Base-by-base conservation (phyloP, 441 rosid genomes). In the Capsella rubella region DNA sequence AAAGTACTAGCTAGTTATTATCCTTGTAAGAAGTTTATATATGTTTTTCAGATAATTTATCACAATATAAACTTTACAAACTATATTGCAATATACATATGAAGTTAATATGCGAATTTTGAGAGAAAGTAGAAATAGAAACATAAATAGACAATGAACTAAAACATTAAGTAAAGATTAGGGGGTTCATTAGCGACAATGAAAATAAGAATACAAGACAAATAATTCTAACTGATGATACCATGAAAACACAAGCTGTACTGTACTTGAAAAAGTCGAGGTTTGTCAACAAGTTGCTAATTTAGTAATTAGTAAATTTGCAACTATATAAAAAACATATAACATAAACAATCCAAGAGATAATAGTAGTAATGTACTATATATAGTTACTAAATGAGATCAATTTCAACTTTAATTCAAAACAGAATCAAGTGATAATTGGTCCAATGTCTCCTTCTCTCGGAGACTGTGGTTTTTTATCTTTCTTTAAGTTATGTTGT, bases 361-460 rank as follows among this genome's bases (percentile, higher is more conserved):
- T 47, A 14, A 21, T 21, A 21, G 25, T 16, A 16, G 18, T 16
- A 16, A 16, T 16, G 18, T 21, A 64, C 15, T 5, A 53, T 54
- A 32, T 34, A 34, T 6, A 18, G 10, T 18, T 45, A 51, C 11
- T 9, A 34, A 21, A 21, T 49, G 57, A 64, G 31, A 55, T 25
- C 55, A 64, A 4, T 42, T 43, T 6, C 6, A 40, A 28, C 56
- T 54, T 32, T 27, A 65, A 47, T 16, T 45, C 47, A n/a, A 46
- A 73, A 55, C 40, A 45, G 58, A 47, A 74, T 66, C 37, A 74
- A 74, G 46, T 27, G 71, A 65, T 73, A 65, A 64, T 64, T 73
- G 77, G 65, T 46, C 62, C 65, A 73, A 21, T 73, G 77, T 55
- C 57, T 46, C 71, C 58, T 50, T 45, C 71, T 21, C 71, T 73